Evolutionary conservation across 208 protist genomes (phyloP), one percentile per base, ranked within the genome.

Genomic region (Endotrypanum monterogeii): DNA sequence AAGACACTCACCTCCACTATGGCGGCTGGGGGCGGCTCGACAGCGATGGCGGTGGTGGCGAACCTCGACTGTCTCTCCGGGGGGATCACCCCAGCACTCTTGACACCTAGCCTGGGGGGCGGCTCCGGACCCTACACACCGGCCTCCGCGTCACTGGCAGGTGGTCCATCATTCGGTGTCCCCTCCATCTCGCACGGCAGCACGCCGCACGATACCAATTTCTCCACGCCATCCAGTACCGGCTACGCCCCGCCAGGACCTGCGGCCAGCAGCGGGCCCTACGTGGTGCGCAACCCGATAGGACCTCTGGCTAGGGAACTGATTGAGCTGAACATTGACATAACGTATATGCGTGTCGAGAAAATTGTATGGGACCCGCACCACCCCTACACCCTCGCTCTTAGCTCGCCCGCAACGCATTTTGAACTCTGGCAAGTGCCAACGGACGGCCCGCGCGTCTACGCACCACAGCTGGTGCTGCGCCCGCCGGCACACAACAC

Each of bases 291-390:
- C 35, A 67, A 81, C 18, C 61, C 30, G 1, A 73, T 75, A 44
- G 79, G 86, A 0, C 71, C 77, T 0, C 30, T 72, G 16, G 76
- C 88, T 48, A 83, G 83, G 72, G 82, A 89, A 57, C 82, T 94
- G 61, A 89, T 94, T 14, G 89, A 94, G 75, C 76, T 94, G 50
- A 81, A 85, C 52, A 96, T 96, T 61, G 77, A 91, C 57, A 89
- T 87, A 35, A 83, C 81, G 14, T 84, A 88, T 57, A 71, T 84
- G 67, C 81, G 73, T 20, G 87, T 95, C 57, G 85, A 93, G 65
- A 88, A 88, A 48, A 92, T 97, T 50, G 86, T 85, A 23, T 97
- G 93, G 91, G 92, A 97, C 70, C 86, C 88, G 58, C 89, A 97
- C 71, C 84, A 91, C 46, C 80, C 85, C 30, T 94, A 97, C 80